These are phyloP conservation scores for Thinopyrum elongatum DNA, from an alignment of 176 grass and related monocot genomes.

Conservation along the genomic window DNA sequence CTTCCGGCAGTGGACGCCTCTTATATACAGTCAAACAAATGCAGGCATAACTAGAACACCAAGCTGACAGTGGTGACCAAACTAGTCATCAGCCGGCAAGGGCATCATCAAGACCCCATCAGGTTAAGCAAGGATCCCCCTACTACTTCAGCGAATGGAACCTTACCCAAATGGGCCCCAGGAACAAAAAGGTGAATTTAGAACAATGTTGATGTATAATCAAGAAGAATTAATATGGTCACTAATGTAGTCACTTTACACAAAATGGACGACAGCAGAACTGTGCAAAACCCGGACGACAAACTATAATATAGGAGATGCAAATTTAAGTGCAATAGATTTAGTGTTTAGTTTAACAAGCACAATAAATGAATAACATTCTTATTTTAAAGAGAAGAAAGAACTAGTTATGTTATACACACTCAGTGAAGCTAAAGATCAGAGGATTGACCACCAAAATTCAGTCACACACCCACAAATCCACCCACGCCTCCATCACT, in stretches of 20 bases:
- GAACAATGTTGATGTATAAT: background rate
- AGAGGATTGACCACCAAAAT: no score
- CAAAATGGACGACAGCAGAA: background rate
- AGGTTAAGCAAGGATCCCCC: no score
- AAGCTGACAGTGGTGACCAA: no score
- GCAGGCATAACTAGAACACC: no score
- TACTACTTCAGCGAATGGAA: background rate
- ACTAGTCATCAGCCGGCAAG: no score
- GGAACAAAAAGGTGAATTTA: background rate
- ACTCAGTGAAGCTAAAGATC: no score
- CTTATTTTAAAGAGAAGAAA: background rate
- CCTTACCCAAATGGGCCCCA: background rate
- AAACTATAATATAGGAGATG: background rate
- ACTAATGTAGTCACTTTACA: background rate
- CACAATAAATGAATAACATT: background rate
- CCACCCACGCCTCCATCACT: no score
- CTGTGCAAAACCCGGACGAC: background rate
- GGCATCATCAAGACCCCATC: no score
- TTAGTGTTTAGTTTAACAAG: background rate
- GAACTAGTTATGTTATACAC: no score
- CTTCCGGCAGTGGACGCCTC: no score
- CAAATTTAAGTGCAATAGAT: background rate
- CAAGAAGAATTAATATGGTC: background rate
- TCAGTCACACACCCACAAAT: no score
- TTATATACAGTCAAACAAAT: no score